Evolutionary conservation across 106 monocot species (phyloP).

Genomic region (Iris macrosiphon): DNA sequence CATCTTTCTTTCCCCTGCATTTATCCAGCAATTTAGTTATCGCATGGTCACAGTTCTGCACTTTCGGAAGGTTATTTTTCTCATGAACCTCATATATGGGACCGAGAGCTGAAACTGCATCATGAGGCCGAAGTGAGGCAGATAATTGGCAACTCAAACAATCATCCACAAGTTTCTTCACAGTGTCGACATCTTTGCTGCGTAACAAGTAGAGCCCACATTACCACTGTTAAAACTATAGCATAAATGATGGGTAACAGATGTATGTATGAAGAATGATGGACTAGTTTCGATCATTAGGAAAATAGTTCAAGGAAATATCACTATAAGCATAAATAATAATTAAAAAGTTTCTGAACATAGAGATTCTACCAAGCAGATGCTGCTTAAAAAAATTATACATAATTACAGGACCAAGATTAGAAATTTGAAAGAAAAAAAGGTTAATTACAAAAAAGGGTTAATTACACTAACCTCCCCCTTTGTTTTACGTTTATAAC

Average conservation of each 20-base stretch:
- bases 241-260: neutral
- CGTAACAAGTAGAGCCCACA: neutral
- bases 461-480: too few species aligned
- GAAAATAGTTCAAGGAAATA: neutral
- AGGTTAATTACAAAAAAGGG: too few species aligned
- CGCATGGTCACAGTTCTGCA: slow-evolving; percentile 42
- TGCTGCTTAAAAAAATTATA: neutral
- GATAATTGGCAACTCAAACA: slow-evolving; percentile 55
- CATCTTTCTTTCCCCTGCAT: slow-evolving; percentile 67
- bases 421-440: too few species aligned
- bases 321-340: neutral
- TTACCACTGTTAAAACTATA: neutral
- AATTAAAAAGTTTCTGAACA: neutral
- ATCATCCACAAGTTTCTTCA: slow-evolving; percentile 93
- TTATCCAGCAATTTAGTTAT: slow-evolving; percentile 51
- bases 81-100: slow-evolving; percentile 96
- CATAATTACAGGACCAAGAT: neutral
- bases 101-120: slow-evolving; percentile 89
- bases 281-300: neutral
- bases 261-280: neutral
- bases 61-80: slow-evolving; percentile 64
- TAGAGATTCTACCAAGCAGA: neutral
- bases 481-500: too few species aligned
- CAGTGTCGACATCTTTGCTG: slow-evolving; percentile 92
- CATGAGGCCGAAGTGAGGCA: slow-evolving; percentile 65